These are phyloP conservation scores for Lasiodiplodia sp. DNA, from an alignment of 2,329 filamentous ascomycete genomes.

Conservation along the genomic window DNA sequence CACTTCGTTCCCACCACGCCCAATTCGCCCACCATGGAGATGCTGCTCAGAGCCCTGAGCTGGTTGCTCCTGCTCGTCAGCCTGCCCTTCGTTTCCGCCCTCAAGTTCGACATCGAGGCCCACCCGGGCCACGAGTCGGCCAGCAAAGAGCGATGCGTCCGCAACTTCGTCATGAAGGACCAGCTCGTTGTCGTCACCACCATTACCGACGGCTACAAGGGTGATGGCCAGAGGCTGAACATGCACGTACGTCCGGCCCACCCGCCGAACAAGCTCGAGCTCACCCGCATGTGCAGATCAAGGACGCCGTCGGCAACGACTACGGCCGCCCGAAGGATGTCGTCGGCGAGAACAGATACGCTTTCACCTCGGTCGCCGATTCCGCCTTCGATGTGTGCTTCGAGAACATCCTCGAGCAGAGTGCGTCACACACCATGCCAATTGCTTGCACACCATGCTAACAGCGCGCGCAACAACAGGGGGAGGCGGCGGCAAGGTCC, in stretches of 20 bases:
- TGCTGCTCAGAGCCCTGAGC: constrained; percentile 43
- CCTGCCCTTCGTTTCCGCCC: constrained; percentile 63
- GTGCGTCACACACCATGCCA: constrained; percentile 60
- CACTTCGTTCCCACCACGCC: background rate
- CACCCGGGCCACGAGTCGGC: constrained; percentile 66
- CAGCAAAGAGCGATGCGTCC: constrained; percentile 84
- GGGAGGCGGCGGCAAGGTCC: constrained; percentile 55
- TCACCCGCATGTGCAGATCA: constrained; percentile 68
- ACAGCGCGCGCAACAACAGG: constrained; percentile 35
- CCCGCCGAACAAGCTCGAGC: constrained; percentile 1
- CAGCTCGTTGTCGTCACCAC: constrained; percentile 96
- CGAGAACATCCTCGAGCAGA: constrained; percentile 77
- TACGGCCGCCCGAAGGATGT: constrained; percentile 92
- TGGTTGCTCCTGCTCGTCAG: constrained; percentile 48
- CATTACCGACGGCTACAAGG: constrained; percentile 81
- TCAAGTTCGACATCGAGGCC: constrained; percentile 93
- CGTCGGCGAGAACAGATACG: constrained; percentile 87
- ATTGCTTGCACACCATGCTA: background rate
- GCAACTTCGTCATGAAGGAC: constrained; percentile 92
- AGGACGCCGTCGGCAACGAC: constrained; percentile 93
- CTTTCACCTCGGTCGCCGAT: constrained; percentile 92
- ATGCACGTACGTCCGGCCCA: constrained; percentile 75
- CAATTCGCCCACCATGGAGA: constrained; percentile 41
- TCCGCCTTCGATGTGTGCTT: constrained; percentile 97
- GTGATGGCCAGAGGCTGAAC: constrained; percentile 91